Percentiles rank a stretch among this genome's conserved stretches.
phyloP scores from a whole-genome alignment of 441 rosid species.

The Populus trichocarpa region DNA sequence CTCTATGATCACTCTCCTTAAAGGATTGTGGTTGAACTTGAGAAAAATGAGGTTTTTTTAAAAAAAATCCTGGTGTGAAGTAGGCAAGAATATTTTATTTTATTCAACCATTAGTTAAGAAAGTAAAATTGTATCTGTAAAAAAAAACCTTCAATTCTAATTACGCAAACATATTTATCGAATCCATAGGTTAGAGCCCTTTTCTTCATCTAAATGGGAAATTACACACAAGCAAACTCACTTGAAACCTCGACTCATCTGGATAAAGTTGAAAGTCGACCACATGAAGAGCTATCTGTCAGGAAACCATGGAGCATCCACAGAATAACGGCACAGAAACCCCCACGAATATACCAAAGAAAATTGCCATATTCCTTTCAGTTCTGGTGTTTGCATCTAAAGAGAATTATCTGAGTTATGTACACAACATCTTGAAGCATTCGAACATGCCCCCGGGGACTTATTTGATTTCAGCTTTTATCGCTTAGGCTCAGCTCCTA shows the following conservation, averaged over 20 bases:
- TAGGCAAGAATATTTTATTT: too few relatives aligned
- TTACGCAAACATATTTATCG: too few relatives aligned
- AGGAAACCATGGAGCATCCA: background rate
- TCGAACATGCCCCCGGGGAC: conserved; percentile 6
- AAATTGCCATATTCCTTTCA: background rate
- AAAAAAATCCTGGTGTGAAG: too few relatives aligned
- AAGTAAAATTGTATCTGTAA: background rate
- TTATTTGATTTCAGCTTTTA: conserved; percentile 14
- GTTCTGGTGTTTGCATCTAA: conserved; percentile 2
- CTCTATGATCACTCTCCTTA: too few relatives aligned
- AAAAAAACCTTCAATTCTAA: too few relatives aligned
- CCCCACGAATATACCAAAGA: background rate
- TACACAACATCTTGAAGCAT: conserved; percentile 23
- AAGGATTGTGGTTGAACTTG: too few relatives aligned
- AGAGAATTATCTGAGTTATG: conserved; percentile 17
- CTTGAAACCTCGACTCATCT: too few relatives aligned
- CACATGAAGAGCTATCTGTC: background rate
- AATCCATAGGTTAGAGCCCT: background rate
- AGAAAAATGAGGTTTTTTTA: too few relatives aligned
- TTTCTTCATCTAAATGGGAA: background rate
- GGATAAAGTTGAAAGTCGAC: background rate
- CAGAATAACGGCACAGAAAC: background rate
- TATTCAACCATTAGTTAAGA: background rate
- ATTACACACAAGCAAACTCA: background rate
- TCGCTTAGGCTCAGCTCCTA: conserved; percentile 29